Percentiles rank a stretch among this genome's conserved stretches.
Conservation (phyloP, 2,329 filamentous ascomycete genomes). For the Pestalotiopsis fici region DNA sequence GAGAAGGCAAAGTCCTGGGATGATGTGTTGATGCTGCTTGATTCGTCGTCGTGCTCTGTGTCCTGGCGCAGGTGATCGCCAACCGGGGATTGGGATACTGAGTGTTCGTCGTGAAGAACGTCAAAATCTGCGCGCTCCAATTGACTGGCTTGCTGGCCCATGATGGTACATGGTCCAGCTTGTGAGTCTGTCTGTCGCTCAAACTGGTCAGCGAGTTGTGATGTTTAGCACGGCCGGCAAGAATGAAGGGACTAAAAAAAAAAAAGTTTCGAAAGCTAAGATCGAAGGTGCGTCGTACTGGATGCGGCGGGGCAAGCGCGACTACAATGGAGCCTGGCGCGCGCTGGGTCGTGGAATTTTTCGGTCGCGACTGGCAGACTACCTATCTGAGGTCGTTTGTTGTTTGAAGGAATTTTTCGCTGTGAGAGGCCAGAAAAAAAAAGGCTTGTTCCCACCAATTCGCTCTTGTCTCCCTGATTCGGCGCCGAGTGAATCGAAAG, state of each 20-base stretch:
- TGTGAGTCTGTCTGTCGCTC: neutral
- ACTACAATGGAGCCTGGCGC: neutral
- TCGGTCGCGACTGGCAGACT: neutral
- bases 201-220: neutral
- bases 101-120: neutral
- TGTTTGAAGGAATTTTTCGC: neutral
- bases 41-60: neutral
- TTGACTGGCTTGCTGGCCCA: slow-evolving; percentile 7
- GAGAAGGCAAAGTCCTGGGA: slow-evolving; percentile 10
- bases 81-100: neutral
- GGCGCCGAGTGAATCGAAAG: neutral
- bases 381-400: neutral
- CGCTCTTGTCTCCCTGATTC: neutral
- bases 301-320: neutral
- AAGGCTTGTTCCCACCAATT: neutral
- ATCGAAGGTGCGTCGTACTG: neutral
- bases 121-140: neutral
- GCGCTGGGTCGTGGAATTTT: neutral
- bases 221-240: neutral
- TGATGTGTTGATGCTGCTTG: neutral
- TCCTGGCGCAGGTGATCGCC: neutral
- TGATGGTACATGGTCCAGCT: slow-evolving; percentile 2
- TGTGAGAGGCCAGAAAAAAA: too few species aligned
- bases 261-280: neutral
- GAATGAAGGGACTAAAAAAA: neutral